These are phyloP conservation scores for Aspergillus avenaceus DNA, from an alignment of 495 filamentous ascomycete genomes.

Conservation along the genomic window DNA sequence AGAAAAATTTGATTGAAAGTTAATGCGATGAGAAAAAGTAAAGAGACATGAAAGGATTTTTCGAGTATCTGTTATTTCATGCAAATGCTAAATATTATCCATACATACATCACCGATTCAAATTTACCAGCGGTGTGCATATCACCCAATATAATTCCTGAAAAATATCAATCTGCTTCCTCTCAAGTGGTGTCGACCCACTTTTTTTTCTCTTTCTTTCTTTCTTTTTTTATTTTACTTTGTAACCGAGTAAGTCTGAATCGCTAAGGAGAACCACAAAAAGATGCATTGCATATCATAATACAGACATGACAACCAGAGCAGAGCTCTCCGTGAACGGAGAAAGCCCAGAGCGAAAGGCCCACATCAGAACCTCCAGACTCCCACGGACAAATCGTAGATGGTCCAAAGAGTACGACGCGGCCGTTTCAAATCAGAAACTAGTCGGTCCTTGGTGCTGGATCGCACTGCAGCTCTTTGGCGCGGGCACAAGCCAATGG, in stretches of 20 bases:
- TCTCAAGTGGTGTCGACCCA: background rate
- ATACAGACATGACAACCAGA: no score
- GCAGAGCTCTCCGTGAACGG: background rate
- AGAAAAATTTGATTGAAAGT: background rate
- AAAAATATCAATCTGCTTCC: background rate
- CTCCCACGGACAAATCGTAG: background rate
- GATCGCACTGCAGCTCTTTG: constrained; percentile 4
- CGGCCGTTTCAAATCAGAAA: constrained; percentile 18
- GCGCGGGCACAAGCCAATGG: constrained; percentile 12
- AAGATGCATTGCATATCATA: no score
- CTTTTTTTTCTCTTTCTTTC: no score
- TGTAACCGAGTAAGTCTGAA: background rate
- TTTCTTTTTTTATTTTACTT: no score
- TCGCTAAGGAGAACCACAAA: no score
- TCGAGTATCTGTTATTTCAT: no score
- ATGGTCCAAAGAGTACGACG: background rate
- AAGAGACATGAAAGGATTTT: background rate
- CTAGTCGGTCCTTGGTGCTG: constrained; percentile 14
- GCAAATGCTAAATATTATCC: no score
- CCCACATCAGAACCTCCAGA: background rate
- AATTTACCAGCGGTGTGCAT: background rate
- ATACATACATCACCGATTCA: no score
- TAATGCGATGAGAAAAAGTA: background rate
- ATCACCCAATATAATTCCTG: background rate
- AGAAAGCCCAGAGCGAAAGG: background rate